These are phyloP conservation scores for Sporothrix pallida DNA, from an alignment of 2,329 filamentous ascomycete genomes.

Conservation along the genomic window DNA sequence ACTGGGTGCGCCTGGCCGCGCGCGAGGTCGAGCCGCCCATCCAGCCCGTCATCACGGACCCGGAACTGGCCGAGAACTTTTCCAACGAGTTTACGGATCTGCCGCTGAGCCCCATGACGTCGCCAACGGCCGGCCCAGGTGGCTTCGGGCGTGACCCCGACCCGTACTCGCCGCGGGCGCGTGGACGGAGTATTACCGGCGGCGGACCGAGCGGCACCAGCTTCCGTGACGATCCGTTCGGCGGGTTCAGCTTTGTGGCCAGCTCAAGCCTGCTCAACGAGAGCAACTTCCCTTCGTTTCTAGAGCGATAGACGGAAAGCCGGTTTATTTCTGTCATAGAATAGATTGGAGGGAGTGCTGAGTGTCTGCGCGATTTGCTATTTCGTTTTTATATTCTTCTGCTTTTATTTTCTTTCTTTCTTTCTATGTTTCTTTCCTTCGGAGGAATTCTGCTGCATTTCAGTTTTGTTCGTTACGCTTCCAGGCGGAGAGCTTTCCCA, in stretches of 20 bases:
- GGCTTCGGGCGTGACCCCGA: constrained; percentile 43
- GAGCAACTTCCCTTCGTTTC: constrained; percentile 47
- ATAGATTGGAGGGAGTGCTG: neutral
- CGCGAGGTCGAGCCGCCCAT: constrained; percentile 89
- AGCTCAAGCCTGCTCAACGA: constrained; percentile 61
- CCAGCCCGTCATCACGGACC: constrained; percentile 90
- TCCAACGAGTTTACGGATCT: constrained; percentile 87
- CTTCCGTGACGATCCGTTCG: constrained; percentile 63
- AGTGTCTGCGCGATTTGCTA: neutral
- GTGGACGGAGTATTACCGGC: constrained; percentile 25
- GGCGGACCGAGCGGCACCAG: constrained; percentile 33
- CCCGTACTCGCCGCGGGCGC: constrained; percentile 14
- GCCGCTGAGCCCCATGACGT: constrained; percentile 74
- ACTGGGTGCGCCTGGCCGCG: constrained; percentile 86
- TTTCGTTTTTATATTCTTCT: neutral
- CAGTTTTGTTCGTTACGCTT: neutral
- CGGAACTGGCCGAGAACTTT: constrained; percentile 96
- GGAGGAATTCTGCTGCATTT: constrained; percentile 11
- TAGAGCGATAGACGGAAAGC: neutral
- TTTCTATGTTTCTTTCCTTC: neutral
- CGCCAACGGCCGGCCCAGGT: constrained; percentile 43
- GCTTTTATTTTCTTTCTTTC: neutral
- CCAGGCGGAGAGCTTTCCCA: neutral
- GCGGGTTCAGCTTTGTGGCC: constrained; percentile 69
- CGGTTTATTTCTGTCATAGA: neutral